Evolutionary conservation across 306 rosid genomes (phyloP), one percentile per base, ranked within the genome.

Genomic region (Cicer cuneatum): DNA sequence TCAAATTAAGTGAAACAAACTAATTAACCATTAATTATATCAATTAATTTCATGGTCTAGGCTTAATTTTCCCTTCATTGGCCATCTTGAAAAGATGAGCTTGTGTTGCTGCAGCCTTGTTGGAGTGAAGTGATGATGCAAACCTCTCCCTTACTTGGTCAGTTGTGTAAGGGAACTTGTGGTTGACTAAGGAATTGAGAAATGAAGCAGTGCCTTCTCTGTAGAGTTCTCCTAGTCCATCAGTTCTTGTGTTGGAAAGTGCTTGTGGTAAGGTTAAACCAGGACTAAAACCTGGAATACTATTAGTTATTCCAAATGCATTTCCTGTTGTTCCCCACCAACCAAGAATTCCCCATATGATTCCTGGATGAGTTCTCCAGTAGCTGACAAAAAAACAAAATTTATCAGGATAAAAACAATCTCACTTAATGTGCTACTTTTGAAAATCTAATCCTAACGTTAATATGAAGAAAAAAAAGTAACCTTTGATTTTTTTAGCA

Each of bases 251-350:
- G 96, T 93, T 91, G 66, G 94, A 83, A 39, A 94, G 96, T 57
- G 92, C 97, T 78, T 94, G 87, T 24, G 79, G 96, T 75, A 94
- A 77, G 73, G 72, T 89, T 11, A 83, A 3, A 10, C 87, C 66
- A 3, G 90, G 66, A 16, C 92, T 87, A 8, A 87, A 63, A 47
- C 95, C 97, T 15, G 96, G 89, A 74, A 87, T 38, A 66, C 47
- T 86, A 5, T 0, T 29, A 1, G 87, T 70, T 0, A 40, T 83
- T 2, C 97, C 95, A 80, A 94, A 94, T 40, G 90, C 82, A 74
- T 69, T 87, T 10, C 99, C 96, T 39, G 92, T 5, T 7, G 87
- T 92, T 84, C 95, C 97, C 96, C 93, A 94, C 95, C 95, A 94
- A 2, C 99, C 99, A 7, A 94, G 75, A 53, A 92, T 15, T 38